phyloP scores from a whole-genome alignment of 768 basidiomycete species.

The Wakefieldia striispora region DNA sequence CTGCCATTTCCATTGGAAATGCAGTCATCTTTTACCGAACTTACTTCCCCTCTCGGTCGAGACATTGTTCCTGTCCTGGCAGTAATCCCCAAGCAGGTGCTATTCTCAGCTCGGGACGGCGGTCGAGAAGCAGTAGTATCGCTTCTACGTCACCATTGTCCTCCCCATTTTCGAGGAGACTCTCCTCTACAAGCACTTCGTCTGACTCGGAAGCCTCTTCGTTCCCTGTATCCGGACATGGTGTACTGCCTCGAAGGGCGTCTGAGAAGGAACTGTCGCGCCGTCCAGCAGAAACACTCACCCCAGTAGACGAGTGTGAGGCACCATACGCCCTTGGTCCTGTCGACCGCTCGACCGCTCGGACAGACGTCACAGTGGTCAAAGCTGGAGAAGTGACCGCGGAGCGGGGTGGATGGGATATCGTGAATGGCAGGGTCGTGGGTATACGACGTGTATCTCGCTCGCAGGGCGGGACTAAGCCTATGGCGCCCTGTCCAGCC shows the following conservation, averaged over 20 bases:
- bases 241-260: constrained; percentile 67
- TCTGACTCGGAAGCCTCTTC: constrained; percentile 42
- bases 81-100: constrained; percentile 44
- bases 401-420: constrained; percentile 80
- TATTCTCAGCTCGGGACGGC: constrained; percentile 46
- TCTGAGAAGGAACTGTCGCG: constrained; percentile 65
- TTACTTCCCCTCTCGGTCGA: constrained; percentile 52
- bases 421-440: constrained; percentile 52
- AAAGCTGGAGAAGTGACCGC: constrained; percentile 55
- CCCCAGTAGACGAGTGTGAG: constrained; percentile 36
- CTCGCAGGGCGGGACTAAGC: constrained; percentile 31
- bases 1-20: constrained; percentile 66
- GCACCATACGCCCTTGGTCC: constrained; percentile 30
- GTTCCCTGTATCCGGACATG: constrained; percentile 82
- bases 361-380: constrained; percentile 52
- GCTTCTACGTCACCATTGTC: constrained; percentile 45
- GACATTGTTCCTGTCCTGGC: constrained; percentile 66
- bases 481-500: constrained; percentile 9
- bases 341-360: constrained; percentile 34
- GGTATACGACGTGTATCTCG: constrained; percentile 72
- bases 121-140: constrained; percentile 64
- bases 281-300: constrained; percentile 46
- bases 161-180: constrained; percentile 47
- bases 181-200: constrained; percentile 42
- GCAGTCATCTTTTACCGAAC: constrained; percentile 64